phyloP scores from a whole-genome alignment of 495 filamentous ascomycete genomes.

The Lophium mytilinum region DNA sequence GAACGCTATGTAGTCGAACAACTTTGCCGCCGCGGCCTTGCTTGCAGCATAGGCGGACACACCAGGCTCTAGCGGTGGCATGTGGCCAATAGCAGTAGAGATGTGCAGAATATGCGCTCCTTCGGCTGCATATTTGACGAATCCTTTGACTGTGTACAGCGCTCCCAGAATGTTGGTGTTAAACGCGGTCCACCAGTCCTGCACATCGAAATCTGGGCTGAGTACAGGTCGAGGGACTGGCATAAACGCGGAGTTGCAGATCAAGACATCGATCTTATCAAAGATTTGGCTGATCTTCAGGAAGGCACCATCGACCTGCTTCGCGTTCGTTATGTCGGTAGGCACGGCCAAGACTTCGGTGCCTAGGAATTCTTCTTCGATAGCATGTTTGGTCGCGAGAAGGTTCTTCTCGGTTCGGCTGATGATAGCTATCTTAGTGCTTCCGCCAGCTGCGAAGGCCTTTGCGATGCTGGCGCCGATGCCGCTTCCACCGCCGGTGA shows the following conservation, averaged over 20 bases:
- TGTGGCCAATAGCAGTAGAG: neutral
- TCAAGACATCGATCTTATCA: neutral
- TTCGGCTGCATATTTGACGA: neutral
- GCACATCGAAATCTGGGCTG: neutral
- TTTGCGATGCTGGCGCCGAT: neutral
- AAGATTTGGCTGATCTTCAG: neutral
- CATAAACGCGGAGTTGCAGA: neutral
- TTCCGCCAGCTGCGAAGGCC: neutral
- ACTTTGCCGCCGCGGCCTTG: slow-evolving; percentile 36
- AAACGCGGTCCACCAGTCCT: neutral
- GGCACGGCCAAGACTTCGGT: neutral
- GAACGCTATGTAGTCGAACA: slow-evolving; percentile 34
- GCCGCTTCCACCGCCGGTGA: neutral
- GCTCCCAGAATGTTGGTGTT: neutral
- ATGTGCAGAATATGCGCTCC: neutral
- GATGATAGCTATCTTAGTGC: neutral
- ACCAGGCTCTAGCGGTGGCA: neutral
- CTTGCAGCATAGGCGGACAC: slow-evolving; percentile 31
- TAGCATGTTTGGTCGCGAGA: slow-evolving; percentile 5
- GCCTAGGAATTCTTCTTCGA: slow-evolving; percentile 2
- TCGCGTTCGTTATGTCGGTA: neutral
- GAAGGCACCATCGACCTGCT: slow-evolving; percentile 1
- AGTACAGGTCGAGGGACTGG: neutral
- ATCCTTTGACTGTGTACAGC: neutral
- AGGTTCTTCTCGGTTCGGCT: slow-evolving; percentile 1